phyloP scores from a whole-genome alignment of 495 filamentous ascomycete species.

The Xylaria cubensis region DNA sequence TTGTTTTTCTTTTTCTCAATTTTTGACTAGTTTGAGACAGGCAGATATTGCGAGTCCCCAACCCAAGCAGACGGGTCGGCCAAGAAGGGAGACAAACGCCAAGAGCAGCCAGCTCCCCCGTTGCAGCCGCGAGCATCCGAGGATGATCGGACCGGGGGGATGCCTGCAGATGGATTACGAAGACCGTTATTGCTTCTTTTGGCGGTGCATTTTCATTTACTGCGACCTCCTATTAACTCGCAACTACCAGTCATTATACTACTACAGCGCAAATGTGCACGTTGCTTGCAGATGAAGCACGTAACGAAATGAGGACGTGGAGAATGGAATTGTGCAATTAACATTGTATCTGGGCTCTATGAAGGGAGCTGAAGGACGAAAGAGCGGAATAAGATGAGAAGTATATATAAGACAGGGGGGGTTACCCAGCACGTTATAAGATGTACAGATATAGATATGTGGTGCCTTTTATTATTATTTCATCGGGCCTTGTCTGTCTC shows the following conservation, averaged over 20 bases:
- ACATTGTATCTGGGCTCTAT: not conserved
- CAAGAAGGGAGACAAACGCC: constrained; percentile 15
- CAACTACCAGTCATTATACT: not conserved
- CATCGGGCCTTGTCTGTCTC: constrained; percentile 9
- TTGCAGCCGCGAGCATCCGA: constrained; percentile 25
- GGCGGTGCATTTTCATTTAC: constrained; percentile 20
- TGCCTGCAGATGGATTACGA: constrained; percentile 28
- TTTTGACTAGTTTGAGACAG: constrained; percentile 1
- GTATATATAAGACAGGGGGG: constrained; percentile 1
- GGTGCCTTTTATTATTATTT: not conserved
- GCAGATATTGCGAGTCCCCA: not conserved
- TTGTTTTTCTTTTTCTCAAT: not conserved
- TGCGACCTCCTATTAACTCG: not conserved
- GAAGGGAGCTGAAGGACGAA: not conserved
- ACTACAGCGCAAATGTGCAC: not conserved
- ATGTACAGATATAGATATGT: constrained; percentile 18
- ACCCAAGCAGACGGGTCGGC: constrained; percentile 21
- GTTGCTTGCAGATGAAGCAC: not conserved
- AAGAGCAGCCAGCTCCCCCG: constrained; percentile 24
- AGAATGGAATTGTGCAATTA: not conserved
- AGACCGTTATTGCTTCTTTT: constrained; percentile 31
- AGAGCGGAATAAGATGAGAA: not conserved
- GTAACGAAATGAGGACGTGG: not conserved
- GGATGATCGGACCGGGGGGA: constrained; percentile 21
- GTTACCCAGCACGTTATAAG: constrained; percentile 4